Evolutionary conservation across 805 yeast genomes (phyloP).

Genomic region (Suhomyces sp.): DNA sequence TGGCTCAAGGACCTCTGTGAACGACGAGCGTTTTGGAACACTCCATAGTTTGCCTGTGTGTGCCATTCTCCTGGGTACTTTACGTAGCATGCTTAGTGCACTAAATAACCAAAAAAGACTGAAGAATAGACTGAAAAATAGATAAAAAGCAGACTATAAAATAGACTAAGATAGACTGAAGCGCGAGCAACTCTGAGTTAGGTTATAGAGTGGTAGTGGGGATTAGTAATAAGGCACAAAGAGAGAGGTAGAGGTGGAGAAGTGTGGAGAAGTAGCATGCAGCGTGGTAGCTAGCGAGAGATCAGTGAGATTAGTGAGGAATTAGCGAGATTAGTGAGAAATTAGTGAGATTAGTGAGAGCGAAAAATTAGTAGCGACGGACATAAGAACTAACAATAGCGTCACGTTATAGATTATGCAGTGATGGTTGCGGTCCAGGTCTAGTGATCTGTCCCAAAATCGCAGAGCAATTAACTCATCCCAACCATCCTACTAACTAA

Average conservation of each 20-base stretch:
- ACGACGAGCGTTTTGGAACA: conserved; percentile 29
- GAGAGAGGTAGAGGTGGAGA: not conserved
- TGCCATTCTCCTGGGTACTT: not conserved
- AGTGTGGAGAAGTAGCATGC: not conserved
- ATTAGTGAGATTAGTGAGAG: not conserved
- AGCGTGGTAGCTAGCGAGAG: not conserved
- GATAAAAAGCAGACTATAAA: too few species aligned
- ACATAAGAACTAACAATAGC: not conserved
- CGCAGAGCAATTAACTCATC: too few species aligned
- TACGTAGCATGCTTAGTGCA: not conserved
- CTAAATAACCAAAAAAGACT: too few species aligned
- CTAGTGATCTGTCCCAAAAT: not conserved
- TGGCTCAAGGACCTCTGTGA: conserved; percentile 25
- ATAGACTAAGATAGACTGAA: too few species aligned
- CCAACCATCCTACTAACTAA: too few species aligned
- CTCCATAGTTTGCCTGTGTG: conserved; percentile 18
- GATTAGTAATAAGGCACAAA: not conserved
- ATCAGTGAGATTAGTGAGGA: not conserved
- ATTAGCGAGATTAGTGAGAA: not conserved
- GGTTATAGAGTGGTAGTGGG: too few species aligned
- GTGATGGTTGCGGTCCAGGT: not conserved
- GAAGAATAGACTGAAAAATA: not conserved
- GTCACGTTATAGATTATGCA: not conserved
- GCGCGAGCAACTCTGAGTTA: too few species aligned
- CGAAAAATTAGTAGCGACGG: not conserved